phyloP scores from a whole-genome alignment of 1,139 yeast species.

The Geotrichum candidum region DNA sequence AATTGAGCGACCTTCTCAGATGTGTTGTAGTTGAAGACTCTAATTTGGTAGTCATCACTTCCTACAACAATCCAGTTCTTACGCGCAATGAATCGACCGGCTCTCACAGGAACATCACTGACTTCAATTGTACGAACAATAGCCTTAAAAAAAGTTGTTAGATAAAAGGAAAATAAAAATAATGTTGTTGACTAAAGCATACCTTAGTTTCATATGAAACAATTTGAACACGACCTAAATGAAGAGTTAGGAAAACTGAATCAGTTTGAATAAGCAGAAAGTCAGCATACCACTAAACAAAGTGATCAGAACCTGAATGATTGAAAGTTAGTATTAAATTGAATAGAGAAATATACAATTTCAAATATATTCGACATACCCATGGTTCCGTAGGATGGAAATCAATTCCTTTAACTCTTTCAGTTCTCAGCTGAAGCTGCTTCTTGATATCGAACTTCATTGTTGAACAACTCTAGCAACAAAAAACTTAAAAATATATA shows the following conservation, averaged over 20 bases:
- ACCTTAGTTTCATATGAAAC: constrained; percentile 83
- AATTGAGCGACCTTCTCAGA: constrained; percentile 87
- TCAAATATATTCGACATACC: constrained; percentile 36
- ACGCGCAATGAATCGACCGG: constrained; percentile 91
- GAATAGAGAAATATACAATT: neutral
- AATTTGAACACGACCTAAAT: constrained; percentile 61
- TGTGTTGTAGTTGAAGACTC: constrained; percentile 81
- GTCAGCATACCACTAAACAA: constrained; percentile 62
- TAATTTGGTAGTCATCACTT: constrained; percentile 86
- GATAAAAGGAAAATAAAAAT: constrained; percentile 10
- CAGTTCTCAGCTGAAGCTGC: constrained; percentile 80
- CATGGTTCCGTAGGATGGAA: constrained; percentile 98
- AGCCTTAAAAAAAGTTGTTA: constrained; percentile 31
- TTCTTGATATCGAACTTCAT: constrained; percentile 40
- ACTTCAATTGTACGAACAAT: constrained; percentile 73
- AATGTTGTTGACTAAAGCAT: constrained; percentile 27
- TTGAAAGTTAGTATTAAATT: constrained; percentile 2
- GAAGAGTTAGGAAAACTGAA: constrained; percentile 1
- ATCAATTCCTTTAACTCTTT: constrained; percentile 95
- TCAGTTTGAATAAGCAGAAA: neutral
- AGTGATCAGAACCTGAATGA: constrained; percentile 52
- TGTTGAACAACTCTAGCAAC: neutral
- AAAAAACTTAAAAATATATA: neutral
- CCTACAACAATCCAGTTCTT: constrained; percentile 98
- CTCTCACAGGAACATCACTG: constrained; percentile 89